Base-by-base conservation (phyloP, 2,329 filamentous ascomycete genomes). In the Beauveria australis region DNA sequence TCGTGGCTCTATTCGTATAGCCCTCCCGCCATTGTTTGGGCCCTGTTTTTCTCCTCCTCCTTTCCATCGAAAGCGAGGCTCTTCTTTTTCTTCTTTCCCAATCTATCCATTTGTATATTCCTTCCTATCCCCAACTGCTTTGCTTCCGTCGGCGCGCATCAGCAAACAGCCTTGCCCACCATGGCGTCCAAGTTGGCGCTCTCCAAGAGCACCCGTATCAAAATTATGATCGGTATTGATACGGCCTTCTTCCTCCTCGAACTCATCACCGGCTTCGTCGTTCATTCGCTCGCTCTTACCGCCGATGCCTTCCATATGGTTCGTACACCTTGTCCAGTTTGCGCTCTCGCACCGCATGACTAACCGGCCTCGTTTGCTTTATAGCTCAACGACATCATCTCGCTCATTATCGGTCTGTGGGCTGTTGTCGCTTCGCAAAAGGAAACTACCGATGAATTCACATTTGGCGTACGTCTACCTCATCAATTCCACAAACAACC, bases 271-370 rank as follows among this genome's bases (percentile, higher is more conserved):
- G 93, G 94, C 63, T 91, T 96, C 79, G 79, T 88, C 64, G 91
- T 96, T 63, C 88, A 92, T 71, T 97, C 94, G 19, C 83, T 99
- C 67, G 94, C 94, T 43, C 83, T 99, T 62, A 92, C 95, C 71
- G 94, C 94, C 59, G 94, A 99, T 78, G 92, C 94, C 63, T 99
- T 99, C 75, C 94, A 99, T 77, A 99, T 99, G 94, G 89, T 91
- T 71, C 67, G 81, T 74, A 47, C 44, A 56, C 44, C 53, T 33
- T 47, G 30, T 37, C 22, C 22, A 41, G 40, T 44, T 46, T 41
- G 30, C n/a, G 56, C 47, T 53, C 41, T 49, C 12, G 24, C 46
- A 19, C 43, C 9, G 14, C 53, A 46, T 67, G 53, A 66, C 64
- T 51, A 28, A 53, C 48, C 24, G 22, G 14, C 8, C 46, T 48